phyloP scores from a whole-genome alignment of 495 filamentous ascomycete species.

The Penicillium daleae region DNA sequence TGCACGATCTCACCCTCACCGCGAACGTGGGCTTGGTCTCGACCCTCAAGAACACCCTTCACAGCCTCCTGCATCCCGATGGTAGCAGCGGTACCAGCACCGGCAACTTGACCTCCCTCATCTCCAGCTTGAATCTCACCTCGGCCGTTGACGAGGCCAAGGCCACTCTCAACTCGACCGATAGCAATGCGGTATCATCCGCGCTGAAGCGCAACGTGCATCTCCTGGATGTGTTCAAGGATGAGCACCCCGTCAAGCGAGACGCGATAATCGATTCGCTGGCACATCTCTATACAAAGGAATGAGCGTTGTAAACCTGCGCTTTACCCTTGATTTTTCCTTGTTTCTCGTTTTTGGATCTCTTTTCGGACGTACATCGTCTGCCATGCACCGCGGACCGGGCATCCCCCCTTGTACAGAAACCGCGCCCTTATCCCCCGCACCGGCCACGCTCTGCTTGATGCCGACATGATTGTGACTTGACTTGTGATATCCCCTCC shows the following conservation, averaged over 20 bases:
- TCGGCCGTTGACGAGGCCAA: conserved; percentile 10
- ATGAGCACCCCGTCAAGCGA: conserved; percentile 24
- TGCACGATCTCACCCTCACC: conserved; percentile 39
- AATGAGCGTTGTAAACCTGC: not conserved
- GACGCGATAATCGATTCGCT: conserved; percentile 23
- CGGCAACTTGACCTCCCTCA: conserved; percentile 7
- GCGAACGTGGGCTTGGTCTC: conserved; percentile 36
- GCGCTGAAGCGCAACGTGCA: conserved; percentile 23
- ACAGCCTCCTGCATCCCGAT: conserved; percentile 20
- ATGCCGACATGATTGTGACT: conserved; percentile 26
- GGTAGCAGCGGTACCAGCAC: conserved; percentile 6
- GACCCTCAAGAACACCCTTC: conserved; percentile 41
- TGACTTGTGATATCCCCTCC: conserved; percentile 17
- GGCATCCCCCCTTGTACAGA: conserved; percentile 1
- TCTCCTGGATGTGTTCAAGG: conserved; percentile 18
- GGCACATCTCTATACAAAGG: conserved; percentile 8
- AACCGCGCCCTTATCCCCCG: not conserved
- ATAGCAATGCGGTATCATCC: conserved; percentile 1
- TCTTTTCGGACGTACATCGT: conserved; percentile 1
- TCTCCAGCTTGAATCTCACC: conserved; percentile 15
- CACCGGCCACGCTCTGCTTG: conserved; percentile 12
- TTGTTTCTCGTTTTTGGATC: conserved; percentile 4
- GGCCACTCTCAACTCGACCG: not conserved
- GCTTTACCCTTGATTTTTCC: not conserved
- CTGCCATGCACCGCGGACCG: conserved; percentile 3